phyloP scores from a whole-genome alignment of 2,329 filamentous ascomycete genomes.

The Gaeumannomyces sp. region DNA sequence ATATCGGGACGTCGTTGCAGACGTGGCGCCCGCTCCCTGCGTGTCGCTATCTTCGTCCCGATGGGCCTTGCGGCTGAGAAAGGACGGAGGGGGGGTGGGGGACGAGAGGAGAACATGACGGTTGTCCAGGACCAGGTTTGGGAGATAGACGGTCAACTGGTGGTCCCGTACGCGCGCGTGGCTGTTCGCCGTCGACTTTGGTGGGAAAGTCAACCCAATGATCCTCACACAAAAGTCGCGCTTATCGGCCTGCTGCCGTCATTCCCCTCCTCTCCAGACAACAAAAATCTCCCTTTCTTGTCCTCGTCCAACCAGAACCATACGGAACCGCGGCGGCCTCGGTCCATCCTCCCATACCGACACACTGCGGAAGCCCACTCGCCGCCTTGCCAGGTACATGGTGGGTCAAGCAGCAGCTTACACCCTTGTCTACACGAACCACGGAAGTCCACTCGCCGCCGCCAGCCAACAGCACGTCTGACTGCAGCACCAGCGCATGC shows the following conservation, averaged over 20 bases:
- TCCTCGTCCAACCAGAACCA: background rate
- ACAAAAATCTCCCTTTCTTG: too few relatives aligned
- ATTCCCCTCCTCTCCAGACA: background rate
- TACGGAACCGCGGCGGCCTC: background rate
- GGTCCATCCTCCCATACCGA: background rate
- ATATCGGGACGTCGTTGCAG: background rate
- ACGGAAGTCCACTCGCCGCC: background rate
- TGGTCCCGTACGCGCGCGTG: background rate
- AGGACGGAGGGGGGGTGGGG: background rate
- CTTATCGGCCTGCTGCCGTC: background rate
- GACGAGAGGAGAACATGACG: background rate
- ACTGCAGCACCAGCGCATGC: background rate
- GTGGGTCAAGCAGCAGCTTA: background rate
- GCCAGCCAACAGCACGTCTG: background rate
- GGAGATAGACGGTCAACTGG: background rate
- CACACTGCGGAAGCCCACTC: background rate
- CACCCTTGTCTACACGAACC: background rate
- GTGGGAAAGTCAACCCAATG: background rate
- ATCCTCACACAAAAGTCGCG: background rate
- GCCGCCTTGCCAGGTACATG: background rate
- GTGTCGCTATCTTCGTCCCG: background rate
- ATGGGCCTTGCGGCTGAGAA: background rate
- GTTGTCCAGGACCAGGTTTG: background rate
- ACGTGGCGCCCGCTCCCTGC: background rate
- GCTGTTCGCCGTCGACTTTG: background rate